Base-by-base conservation (phyloP, 2,329 filamentous ascomycete genomes). In the Purpureocillium lavendulum region DNA sequence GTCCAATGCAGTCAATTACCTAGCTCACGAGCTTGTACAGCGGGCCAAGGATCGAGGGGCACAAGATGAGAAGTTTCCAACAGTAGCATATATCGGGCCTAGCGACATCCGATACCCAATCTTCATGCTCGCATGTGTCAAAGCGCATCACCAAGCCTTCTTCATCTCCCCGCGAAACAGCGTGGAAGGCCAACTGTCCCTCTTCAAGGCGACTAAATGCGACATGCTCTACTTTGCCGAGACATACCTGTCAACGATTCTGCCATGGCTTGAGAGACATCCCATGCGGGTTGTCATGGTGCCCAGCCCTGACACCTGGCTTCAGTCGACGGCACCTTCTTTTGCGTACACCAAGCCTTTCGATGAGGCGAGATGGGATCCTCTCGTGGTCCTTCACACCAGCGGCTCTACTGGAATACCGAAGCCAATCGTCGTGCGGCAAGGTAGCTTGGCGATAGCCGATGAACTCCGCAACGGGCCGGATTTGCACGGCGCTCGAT, bases 201-300 rank as follows among this genome's bases (percentile, higher is more conserved):
- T 73, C 1, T 65, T 72, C 29, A 56, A 67, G 26, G 54, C 52
- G 17, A 68, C 68, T 0, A 51, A 66, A 39, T 71, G 68, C 50
- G 53, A 57, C 32, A 48, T 55, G n/a, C 28, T 72, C 14, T 55
- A 51, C 33, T 65, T 55, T 21, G 43, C 45, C 11, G 38, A 39
- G 4, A 42, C 44, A 6, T 46, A 42, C 26, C 28, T 35, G 7
- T 32, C 39, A 10, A 39, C 38, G 7, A 38, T 49, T 9, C 34
- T 42, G 5, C 32, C 43, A 3, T 51, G 47, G 48, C 34, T 42
- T 10, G 30, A 38, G 2, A 34, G 38, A 17, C 35, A 32, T 10
- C 38, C 60, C 1, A 67, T 71, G 61, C 51, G 55, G 11, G 49
- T 59, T 13, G 47, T 65, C 26, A 55, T 60, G 45, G 55, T 61